A percentile compares a stretch with the other conserved stretches of the same genome.
Conservation (phyloP, 495 filamentous ascomycete species). For the Pseudoneurospora amorphoporcata region DNA sequence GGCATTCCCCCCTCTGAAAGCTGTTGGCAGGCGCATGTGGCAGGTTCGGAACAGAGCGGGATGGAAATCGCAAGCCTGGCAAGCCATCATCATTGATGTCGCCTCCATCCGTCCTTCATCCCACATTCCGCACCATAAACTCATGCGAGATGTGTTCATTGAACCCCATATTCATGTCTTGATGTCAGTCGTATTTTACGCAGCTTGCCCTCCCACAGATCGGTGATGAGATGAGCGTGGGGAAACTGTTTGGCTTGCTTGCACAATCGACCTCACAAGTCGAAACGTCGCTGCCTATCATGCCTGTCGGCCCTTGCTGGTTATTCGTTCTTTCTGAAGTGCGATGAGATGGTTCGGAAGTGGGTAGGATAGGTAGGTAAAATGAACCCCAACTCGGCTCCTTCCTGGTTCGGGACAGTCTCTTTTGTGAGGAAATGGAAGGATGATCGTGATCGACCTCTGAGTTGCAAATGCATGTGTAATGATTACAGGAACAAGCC, state of each 20-base stretch:
- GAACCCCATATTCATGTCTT: not conserved
- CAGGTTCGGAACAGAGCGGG: not conserved
- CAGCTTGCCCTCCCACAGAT: not conserved
- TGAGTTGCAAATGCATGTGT: not conserved
- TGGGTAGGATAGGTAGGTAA: not conserved
- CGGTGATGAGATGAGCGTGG: not conserved
- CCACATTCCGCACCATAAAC: not conserved
- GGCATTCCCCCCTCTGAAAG: not conserved
- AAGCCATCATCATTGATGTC: not conserved
- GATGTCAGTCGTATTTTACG: not conserved
- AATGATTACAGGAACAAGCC: not conserved
- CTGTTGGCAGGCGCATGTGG: not conserved
- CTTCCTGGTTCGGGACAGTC: not conserved
- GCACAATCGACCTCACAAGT: not conserved
- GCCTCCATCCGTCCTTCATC: not conserved
- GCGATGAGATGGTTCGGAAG: not conserved
- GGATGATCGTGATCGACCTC: not conserved
- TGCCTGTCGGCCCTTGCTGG: not conserved
- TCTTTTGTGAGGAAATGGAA: not conserved
- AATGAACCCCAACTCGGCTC: not conserved
- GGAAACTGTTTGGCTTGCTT: not conserved
- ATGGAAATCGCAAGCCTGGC: not conserved
- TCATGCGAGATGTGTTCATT: not conserved
- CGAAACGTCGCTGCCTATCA: not conserved
- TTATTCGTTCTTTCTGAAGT: not conserved